Evolutionary conservation across 257 asterid genomes (phyloP).

Genomic region (Agastache rugosa): DNA sequence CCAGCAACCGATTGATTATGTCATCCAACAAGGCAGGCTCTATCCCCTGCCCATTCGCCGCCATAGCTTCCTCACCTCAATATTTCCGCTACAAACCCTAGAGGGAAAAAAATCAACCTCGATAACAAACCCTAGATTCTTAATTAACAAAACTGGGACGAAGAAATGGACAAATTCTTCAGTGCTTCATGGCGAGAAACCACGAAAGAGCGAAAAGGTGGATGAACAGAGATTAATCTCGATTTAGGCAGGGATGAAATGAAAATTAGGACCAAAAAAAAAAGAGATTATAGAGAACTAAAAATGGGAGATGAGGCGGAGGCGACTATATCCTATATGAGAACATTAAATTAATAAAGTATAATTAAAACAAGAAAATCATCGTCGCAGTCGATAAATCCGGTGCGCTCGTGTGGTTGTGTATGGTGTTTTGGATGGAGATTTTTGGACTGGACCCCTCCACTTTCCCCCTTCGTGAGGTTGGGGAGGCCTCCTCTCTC

Average conservation of each 20-base stretch:
- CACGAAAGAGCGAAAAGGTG: constrained; percentile 6
- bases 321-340: constrained; percentile 32
- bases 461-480: constrained; percentile 26
- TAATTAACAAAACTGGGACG: constrained; percentile 1
- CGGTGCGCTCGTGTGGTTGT: constrained; percentile 33
- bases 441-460: constrained; percentile 31
- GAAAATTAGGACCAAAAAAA: background rate
- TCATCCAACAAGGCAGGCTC: constrained; percentile 77
- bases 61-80: constrained; percentile 32
- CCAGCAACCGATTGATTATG: constrained; percentile 74
- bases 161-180: constrained; percentile 13
- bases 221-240: constrained; percentile 28
- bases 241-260: constrained; percentile 27
- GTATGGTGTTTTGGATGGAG: constrained; percentile 20
- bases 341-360: background rate
- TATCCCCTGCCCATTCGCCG: constrained; percentile 69
- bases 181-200: constrained; percentile 23
- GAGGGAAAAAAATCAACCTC: background rate
- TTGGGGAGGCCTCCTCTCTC: background rate
- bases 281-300: background rate
- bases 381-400: constrained; percentile 38
- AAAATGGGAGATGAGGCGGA: constrained; percentile 40
- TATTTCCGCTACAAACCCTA: constrained; percentile 14
- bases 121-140: constrained; percentile 42
- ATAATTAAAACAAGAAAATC: constrained; percentile 23